These are phyloP conservation scores for Borovskyia barvae DNA, from an alignment of 208 protist genomes.

Conservation along the genomic window DNA sequence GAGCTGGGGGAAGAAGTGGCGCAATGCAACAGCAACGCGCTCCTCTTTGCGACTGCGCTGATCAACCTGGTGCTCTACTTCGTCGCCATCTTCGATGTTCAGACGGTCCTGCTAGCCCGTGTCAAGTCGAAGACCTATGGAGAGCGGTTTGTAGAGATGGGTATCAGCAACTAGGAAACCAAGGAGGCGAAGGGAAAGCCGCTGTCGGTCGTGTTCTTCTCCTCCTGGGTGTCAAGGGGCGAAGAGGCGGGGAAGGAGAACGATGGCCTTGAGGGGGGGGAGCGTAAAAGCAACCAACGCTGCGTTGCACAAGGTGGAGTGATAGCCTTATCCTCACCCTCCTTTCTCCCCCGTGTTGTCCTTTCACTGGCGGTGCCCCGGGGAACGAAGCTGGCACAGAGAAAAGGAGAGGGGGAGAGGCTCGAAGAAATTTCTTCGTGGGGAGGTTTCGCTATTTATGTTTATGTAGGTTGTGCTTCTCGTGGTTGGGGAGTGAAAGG, in stretches of 20 bases:
- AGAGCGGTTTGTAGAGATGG: constrained; percentile 83
- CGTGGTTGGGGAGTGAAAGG: constrained; percentile 7
- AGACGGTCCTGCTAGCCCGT: constrained; percentile 67
- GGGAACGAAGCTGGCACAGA: no score
- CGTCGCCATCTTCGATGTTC: constrained; percentile 78
- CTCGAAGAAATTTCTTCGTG: no score
- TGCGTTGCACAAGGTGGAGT: no score
- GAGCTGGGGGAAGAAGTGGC: constrained; percentile 48
- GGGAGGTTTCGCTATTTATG: no score
- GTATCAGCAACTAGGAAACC: constrained; percentile 61
- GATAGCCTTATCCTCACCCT: no score
- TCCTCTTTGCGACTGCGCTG: constrained; percentile 60
- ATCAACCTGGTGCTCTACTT: constrained; percentile 59
- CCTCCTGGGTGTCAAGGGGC: background rate
- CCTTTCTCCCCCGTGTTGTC: no score
- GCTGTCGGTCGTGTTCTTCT: no score
- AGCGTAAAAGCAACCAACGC: no score
- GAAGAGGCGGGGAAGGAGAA: background rate
- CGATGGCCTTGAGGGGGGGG: background rate
- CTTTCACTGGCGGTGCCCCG: no score
- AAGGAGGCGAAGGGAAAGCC: constrained; percentile 6
- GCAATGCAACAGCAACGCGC: constrained; percentile 42
- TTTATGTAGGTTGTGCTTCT: no score
- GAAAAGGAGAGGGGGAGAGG: no score
- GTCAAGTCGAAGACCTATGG: constrained; percentile 86